Evolutionary conservation across 164 flowering plant genomes (phyloP), one percentile per base, ranked within the genome.

Genomic region (Aristolochia fimbriata): DNA sequence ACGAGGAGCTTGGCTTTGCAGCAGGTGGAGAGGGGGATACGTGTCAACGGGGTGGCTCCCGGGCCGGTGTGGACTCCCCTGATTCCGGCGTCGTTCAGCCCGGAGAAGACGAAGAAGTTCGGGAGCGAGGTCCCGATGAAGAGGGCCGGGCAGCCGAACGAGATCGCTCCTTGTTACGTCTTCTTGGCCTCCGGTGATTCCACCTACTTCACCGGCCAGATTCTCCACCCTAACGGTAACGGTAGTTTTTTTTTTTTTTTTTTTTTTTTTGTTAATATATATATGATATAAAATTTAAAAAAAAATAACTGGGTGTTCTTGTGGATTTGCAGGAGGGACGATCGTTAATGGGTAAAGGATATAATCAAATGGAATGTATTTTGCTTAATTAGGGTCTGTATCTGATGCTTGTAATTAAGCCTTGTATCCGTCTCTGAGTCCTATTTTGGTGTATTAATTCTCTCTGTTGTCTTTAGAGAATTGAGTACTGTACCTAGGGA

Each of bases 61-160:
- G 91, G 93, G 0, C 97, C 91, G 0, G 71, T 89, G 0, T 87
- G 91, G 89, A 86, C 93, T 0, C 93, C 95, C 0, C 62, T 86
- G 55, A 80, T 85, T 0, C 91, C 90, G 12, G 74, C 91, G 0
- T 83, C 86, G 0, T 81, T 87, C 58, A 49, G 15, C 6, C 81
- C 79, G 57, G 87, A 83, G 8, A 72, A 82, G 67, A 27, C 46
- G 12, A 59, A 69, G 1, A 65, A 56, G 0, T 90, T 90, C 33
- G 88, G 97, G 20, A 45, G 57, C 0, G 54, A 81, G 59, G 85
- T 76, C 60, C 92, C 97, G 0, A 90, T 90, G 97, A 68, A 73
- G 14, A 74, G 97, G 74, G 83, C 97, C 0, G 92, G 80, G 0
- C 97, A 89, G 73, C 93, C 89, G 0, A 16, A 43, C 17, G 93